Evolutionary conservation across 768 basidiomycete species (phyloP).

Genomic region (Clitopilus hobsonii): DNA sequence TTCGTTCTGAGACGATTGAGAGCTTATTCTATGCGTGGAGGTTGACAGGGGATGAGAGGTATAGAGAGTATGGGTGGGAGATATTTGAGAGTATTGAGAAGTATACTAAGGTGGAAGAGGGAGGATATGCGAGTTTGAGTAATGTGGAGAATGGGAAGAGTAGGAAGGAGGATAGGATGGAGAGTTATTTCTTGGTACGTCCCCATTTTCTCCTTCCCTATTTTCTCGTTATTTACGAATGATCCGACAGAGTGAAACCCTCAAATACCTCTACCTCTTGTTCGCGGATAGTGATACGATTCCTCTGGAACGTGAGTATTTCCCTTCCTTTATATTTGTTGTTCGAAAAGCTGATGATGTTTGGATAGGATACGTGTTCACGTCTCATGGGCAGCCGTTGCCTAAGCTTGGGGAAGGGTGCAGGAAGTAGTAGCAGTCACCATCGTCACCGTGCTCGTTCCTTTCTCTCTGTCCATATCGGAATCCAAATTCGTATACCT

Average conservation of each 20-base stretch:
- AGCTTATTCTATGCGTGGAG: slow-evolving; percentile 90
- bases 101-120: slow-evolving; percentile 69
- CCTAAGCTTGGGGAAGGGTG: background rate
- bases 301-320: slow-evolving; percentile 65
- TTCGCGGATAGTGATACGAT: slow-evolving; percentile 76
- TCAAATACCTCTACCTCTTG: slow-evolving; percentile 89
- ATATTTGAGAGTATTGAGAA: slow-evolving; percentile 90
- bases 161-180: slow-evolving; percentile 84
- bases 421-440: too few species aligned
- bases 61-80: slow-evolving; percentile 81
- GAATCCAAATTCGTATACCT: too few species aligned
- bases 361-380: background rate
- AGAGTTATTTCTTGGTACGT: slow-evolving; percentile 89
- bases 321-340: background rate
- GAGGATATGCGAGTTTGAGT: slow-evolving; percentile 82
- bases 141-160: slow-evolving; percentile 80
- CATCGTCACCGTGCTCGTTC: too few species aligned
- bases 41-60: slow-evolving; percentile 76
- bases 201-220: too few species aligned
- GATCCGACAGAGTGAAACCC: slow-evolving; percentile 80
- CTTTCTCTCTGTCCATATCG: too few species aligned
- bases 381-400: background rate
- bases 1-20: slow-evolving; percentile 92
- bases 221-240: too few species aligned
- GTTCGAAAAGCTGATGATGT: background rate